Base-by-base conservation (phyloP, 495 filamentous ascomycete genomes). In the Aspergillus mulundensis region DNA sequence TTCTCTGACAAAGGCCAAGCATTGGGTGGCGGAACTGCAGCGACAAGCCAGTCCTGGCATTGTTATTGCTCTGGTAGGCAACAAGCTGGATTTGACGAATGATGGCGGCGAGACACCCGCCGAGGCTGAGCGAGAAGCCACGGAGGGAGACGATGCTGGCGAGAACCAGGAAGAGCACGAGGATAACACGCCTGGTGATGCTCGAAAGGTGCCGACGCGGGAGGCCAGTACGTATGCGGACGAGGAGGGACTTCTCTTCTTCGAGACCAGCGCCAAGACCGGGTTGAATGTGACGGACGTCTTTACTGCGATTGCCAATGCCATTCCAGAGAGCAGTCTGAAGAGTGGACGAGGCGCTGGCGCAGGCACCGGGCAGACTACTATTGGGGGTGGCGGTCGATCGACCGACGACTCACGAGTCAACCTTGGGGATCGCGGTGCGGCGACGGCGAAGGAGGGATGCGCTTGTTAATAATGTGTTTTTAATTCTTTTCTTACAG, bases 11-110 rank as follows among this genome's bases (percentile, higher is more conserved):
- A 98, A 98, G 76, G 94, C 95, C 14, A 94, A 93, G 71, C 94
- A 97, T 78, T 98, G 94, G 94, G 94, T 98, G 20, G 94, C 94
- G 28, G 94, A 98, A 75, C 79, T 98, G 28, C 94, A 98, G 71
- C 85, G 95, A 65, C 94, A 98, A 74, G 94, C 94, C n/a, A 91
- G 85, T 32, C 94, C 94, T 14, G 95, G 95, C 32, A 98, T 98
- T 61, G 95, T 97, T 45, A 97, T 98, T 64, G 91, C 94, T 30
- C 81, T 98, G 10, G 94, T 98, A 40, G 94, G 94, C 62, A 98
- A 98, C 81, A 98, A 98, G 77, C 78, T 94, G 56, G 94, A 98
- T 77, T 84, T 98, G 66, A 87, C 83, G 60, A 80, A 79, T 46
- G 80, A 84, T 56, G 72, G 70, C 18, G 65, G 61, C 20, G 74